phyloP scores from a whole-genome alignment of 164 flowering plant genomes.

The Euptelea pleiosperma region DNA sequence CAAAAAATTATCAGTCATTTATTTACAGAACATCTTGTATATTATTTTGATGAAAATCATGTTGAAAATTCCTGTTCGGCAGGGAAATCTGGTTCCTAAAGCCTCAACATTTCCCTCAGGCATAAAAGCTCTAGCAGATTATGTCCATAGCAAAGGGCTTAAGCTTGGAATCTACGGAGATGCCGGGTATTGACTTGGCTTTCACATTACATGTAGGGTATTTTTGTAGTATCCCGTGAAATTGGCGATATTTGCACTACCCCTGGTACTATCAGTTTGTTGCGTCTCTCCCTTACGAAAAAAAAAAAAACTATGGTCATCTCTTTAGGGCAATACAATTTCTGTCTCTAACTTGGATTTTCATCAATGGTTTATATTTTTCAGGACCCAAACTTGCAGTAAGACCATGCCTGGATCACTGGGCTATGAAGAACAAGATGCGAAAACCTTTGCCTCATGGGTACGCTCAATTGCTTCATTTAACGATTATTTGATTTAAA shows the following conservation, averaged over 20 bases:
- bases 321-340: no score
- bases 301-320: no score
- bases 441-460: constrained; percentile 65
- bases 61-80: no score
- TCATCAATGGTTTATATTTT: background rate
- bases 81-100: constrained; percentile 59
- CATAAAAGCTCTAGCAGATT: constrained; percentile 65
- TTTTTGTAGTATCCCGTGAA: no score
- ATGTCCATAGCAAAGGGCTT: constrained; percentile 63
- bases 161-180: constrained; percentile 68
- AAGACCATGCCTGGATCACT: constrained; percentile 66
- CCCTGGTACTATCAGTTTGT: no score
- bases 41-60: no score
- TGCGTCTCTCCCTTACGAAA: no score
- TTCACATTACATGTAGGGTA: background rate
- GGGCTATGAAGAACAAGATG: constrained; percentile 65
- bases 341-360: background rate
- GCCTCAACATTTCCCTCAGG: constrained; percentile 60
- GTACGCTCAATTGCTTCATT: constrained; percentile 19
- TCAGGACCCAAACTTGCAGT: constrained; percentile 55
- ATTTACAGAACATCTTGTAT: no score
- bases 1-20: no score
- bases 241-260: no score
- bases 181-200: constrained; percentile 43
- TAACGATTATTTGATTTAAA: background rate